Evolutionary conservation across 78 protist species (phyloP), one percentile per base, ranked within the genome.

Genomic region (Salpingoeca rosetta): DNA sequence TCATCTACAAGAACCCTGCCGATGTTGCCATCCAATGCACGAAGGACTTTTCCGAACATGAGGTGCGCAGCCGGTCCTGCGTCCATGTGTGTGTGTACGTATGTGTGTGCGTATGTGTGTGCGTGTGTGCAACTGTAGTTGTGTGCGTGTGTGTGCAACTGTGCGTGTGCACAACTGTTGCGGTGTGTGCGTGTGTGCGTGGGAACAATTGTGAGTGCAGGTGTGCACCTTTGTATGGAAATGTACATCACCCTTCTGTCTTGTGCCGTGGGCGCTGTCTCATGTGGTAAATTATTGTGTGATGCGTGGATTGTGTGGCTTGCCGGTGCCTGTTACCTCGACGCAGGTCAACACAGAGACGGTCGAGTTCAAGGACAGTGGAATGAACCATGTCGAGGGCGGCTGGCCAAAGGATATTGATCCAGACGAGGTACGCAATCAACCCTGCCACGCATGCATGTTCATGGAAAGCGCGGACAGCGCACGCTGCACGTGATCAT

Each of bases 341-440:
- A 25, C n/a, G 7, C 40, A 91, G 86, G 88, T 88, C 35, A 90
- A 91, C 90, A 90, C 94, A 1, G 91, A 89, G 76, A 75, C 80
- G n/a, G 37, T 90, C 39, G 40, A 24, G 38, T 26, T 38, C 12
- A 0, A 12, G 3, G 0, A 3, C n/a, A 0, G 35, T 10, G 94
- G 96, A 22, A 81, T 87, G 72, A 39, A 73, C 3, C 96, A 93
- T 56, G 24, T 7, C 0, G 96, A 93, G 44, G 96, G 96, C 36
- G 96, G 96, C 44, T 93, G 96, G 96, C 94, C 96, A 11, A 84
- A 77, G 44, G 92, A 82, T 25, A 75, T 92, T 25, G 90, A 92
- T 51, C 39, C 81, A 24, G 56, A 84, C 1, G 91, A 92, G 44
- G 38, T 39, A 37, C 65, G 7, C 7, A n/a, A n/a, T n/a, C n/a